Base-by-base conservation (phyloP, 805 yeast genomes). In the Schwanniomyces vanrijiae region DNA sequence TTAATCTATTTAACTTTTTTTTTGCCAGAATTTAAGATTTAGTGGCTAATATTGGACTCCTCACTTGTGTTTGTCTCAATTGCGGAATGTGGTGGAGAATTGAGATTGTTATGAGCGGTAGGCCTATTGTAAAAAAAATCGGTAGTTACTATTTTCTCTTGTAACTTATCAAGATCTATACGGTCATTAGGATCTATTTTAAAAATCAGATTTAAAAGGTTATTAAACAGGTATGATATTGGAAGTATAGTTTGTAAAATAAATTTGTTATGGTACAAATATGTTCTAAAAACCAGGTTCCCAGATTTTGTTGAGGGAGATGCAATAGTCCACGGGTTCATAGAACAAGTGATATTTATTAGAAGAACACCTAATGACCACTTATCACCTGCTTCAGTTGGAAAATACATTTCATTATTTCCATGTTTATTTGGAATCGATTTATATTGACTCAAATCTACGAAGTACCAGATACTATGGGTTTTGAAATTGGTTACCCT, bases 311-410 rank as follows among this genome's bases (percentile, higher is more conserved):
- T 77, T 9, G 59, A 60, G 34, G 81, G 69, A 44, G 85, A 78
- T 9, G 96, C 95, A 55, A 84, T 82, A 43, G 88, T 80, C 97
- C 97, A 90, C 24, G 97, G 96, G 58, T 90, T 91, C 62, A 96
- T 77, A 37, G 88, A 84, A 54, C 95, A 88, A 9, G 88, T 77
- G 44, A 91, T 71, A 62, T 90, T 90, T 52, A 90, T 83, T 46
- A 90, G 69, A 19, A 90, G 83, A 29, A 90, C 84, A 2, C 91
- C 92, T 42, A 90, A 68, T 1, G 95, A 86, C 68, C 97, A 90
- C 24, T 89, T 78, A 59, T 90, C 97, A 40, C 95, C 90, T 7
- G 88, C 81, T 25, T 78, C 66, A 0, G 96, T 84, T 10, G 94
- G 91, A 60, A 74, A 80, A 47, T 69, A 73, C 7, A 37, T 21